Base-by-base conservation (phyloP, 2,329 filamentous ascomycete species). In the Diaporthe vexans region DNA sequence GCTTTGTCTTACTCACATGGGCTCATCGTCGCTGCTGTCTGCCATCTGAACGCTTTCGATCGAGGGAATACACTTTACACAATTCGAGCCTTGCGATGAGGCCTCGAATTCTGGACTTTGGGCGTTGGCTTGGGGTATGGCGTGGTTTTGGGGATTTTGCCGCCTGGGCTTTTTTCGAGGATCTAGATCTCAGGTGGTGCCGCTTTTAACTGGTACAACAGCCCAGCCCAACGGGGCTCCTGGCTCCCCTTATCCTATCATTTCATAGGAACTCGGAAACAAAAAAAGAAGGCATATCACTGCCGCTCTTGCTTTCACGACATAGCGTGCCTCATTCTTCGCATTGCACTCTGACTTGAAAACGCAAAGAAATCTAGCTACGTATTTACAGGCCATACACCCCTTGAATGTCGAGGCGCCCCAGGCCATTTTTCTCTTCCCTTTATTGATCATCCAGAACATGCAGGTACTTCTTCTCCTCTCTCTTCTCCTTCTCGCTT, bases 391-490 rank as follows among this genome's bases (percentile, higher is more conserved):
- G 24, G 59, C 33, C 70, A 48, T 52, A n/a, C 24, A 43, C 56
- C 68, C 43, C 71, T 77, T 75, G 71, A 65, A 61, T 75, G 71
- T 57, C 70, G 71, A 65, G 63, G 67, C 52, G 67, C 29, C 51
- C 54, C 4, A 29, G 57, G 17, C 77, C 76, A 75, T 76, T 78
- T 76, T 73, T 72, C 43, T 72, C 73, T 79, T 74, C 76, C 84
- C 33, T 40, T 86, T 92, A 97, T 88, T 95, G 91, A 84, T 97
- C 93, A 83, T 97, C 94, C 82, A 95, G 87, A 76, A 99, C 95
- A 84, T 99, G 97, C 83, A 98, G 87, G 84, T 97, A 99, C 89
- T 98, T 97, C 90, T 93, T 97, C 86, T 98, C 95, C 84, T 98
- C 95, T 80, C 91, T 90, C 90, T 92, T 97, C 89, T 99, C 97